Evolutionary conservation across 441 rosid genomes (phyloP), one percentile per base, ranked within the genome.

Genomic region (Populus hybrid): DNA sequence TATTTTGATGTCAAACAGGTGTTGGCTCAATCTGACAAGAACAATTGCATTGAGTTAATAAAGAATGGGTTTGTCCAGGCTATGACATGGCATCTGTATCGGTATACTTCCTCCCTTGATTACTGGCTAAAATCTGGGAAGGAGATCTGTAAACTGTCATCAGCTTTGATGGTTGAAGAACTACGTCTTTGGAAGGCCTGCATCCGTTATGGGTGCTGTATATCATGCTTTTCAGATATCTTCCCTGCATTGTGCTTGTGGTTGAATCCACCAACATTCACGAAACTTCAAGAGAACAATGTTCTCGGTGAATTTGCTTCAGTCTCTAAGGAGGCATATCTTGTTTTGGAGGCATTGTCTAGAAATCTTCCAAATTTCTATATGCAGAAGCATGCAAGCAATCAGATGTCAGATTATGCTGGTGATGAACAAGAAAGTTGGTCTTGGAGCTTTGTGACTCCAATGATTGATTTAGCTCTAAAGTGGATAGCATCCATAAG

Each of bases 211-310:
- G 99, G 93, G 53, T 87, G 76, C 72, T 86, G 97, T 83, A 80
- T 90, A 45, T 88, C 96, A 71, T 83, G 84, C 83, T 93, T 89
- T 83, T 77, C 96, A 70, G 89, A 87, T 80, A 86, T 93, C 73
- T 92, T 93, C 85, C 97, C 92, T 81, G 86, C 93, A 82, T 77
- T 95, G 79, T 92, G 95, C 88, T 81, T 93, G 82, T 95, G 98
- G 98, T 82, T 95, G 84, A 89, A 81, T 84, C 93, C 90, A 26
- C 97, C 97, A 74, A 78, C 90, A 68, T 80, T 95, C 53, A 88
- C 83, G 72, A 90, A 85, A 86, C 87, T 93, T 81, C 71, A 78
- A 78, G 90, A 86, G 81, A 86, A 80, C 36, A 82, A 88, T 75
- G 87, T 91, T 74, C 82, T 88, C 56, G 71, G 78, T 76, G 97